Evolutionary conservation across 2,329 filamentous ascomycete species (phyloP), one percentile per base, ranked within the genome.

Genomic region (Westerdykella sp.): DNA sequence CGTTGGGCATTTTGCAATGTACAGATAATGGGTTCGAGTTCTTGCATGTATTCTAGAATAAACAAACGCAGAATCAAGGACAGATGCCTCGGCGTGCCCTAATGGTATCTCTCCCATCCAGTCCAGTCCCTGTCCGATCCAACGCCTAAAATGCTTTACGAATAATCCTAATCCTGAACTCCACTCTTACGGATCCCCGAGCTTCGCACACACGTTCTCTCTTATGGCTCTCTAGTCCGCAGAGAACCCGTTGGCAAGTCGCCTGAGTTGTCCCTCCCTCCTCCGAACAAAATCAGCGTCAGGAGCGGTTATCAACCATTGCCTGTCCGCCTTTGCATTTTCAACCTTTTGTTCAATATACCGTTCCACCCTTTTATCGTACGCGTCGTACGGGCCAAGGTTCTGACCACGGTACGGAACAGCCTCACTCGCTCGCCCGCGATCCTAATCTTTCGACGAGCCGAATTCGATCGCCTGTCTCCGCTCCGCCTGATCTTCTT

Each of bases 401-500:
- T 10, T 12, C 11, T 10, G 25, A 3, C 25, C 25, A 28, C 23
- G 23, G 23, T 25, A 25, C 23, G 25, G 25, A 4, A 28, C 25
- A 28, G 11, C 11, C 25, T 28, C 25, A 28, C 25, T 28, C 25
- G 25, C 7, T 12, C 25, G 9, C 9, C 25, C 11, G 11, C 25
- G 25, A 10, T 28, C 25, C 25, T 28, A 28, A 28, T 28, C 25
- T 28, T 28, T 28, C 25, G 25, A 28, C 9, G 25, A 28, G 25
- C 60, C 62, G 49, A 68, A 69, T 39, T 70, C 68, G 55, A 74
- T 62, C 39, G 70, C 73, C 47, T 72, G 68, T 34, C 60, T 65
- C 53, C 77, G 69, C 60, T 81, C 78, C 42, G 73, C 70, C 15
- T 70, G 68, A 60, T 97, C 93, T 66, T 98, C 93, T 35, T 77